Conservation (phyloP, 495 filamentous ascomycete genomes). For the Xylaria bambusicola region DNA sequence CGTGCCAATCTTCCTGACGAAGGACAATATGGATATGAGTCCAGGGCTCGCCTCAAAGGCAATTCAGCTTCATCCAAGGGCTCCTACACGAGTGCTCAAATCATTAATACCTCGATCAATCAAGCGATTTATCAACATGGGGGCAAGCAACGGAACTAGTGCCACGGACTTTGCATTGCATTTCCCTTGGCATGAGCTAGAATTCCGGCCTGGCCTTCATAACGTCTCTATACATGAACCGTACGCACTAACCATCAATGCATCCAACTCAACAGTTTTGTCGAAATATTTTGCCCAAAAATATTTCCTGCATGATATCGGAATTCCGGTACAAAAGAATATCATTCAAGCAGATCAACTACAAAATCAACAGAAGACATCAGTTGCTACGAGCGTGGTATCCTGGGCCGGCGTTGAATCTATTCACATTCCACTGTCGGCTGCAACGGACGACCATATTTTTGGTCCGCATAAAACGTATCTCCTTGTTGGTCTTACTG, state of each 20-base stretch:
- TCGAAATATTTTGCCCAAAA: not conserved
- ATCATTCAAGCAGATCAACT: not conserved
- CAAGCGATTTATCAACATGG: not conserved
- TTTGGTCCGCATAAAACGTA: constrained; percentile 30
- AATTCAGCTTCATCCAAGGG: constrained; percentile 9
- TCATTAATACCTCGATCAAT: not conserved
- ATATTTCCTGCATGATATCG: no score
- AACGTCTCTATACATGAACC: not conserved
- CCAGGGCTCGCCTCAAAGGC: no score
- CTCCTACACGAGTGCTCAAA: not conserved
- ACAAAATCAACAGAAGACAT: not conserved
- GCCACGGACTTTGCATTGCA: no score
- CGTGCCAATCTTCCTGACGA: not conserved
- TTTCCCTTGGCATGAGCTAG: not conserved
- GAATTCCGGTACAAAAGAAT: not conserved
- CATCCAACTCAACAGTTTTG: no score
- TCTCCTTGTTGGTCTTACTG: constrained; percentile 48
- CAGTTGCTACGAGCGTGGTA: not conserved
- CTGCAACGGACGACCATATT: not conserved
- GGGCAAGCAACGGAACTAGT: not conserved
- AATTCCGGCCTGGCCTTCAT: not conserved
- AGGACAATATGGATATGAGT: no score
- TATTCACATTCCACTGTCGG: not conserved
- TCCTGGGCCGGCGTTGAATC: not conserved
- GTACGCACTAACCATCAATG: not conserved